These are phyloP conservation scores for Wickerhamomyces ciferrii DNA, from an alignment of 805 yeast genomes.

Conservation along the genomic window DNA sequence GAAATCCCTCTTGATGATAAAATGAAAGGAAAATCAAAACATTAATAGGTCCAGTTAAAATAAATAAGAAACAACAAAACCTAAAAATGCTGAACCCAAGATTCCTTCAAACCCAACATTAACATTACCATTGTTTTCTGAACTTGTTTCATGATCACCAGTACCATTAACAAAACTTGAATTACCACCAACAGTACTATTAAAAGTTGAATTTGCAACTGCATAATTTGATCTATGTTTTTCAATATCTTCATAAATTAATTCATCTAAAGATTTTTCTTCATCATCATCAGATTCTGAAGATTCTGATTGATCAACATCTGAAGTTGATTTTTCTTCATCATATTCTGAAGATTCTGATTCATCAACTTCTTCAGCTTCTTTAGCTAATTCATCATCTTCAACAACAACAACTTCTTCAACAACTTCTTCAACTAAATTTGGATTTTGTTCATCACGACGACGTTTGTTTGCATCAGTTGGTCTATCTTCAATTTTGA, in stretches of 20 bases:
- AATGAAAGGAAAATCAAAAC: not conserved
- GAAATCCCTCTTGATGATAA: too few relatives aligned
- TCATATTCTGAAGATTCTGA: not conserved
- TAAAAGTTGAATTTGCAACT: not conserved
- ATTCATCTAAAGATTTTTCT: not conserved
- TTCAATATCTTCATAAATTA: constrained; percentile 9
- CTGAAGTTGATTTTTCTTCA: not conserved
- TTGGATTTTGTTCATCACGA: constrained; percentile 2
- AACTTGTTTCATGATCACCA: not conserved
- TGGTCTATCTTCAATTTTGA: constrained; percentile 2
- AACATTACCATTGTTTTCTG: not conserved
- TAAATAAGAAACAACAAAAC: not conserved
- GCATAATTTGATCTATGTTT: not conserved
- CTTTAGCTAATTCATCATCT: constrained; percentile 7
- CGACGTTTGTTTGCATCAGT: not conserved
- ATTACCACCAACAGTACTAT: not conserved
- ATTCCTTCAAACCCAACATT: constrained; percentile 1
- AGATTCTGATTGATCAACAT: not conserved
- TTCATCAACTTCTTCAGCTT: constrained; percentile 5
- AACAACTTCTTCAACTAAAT: not conserved
- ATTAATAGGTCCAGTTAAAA: not conserved
- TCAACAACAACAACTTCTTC: constrained; percentile 4
- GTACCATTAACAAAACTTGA: not conserved
- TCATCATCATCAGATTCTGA: not conserved
- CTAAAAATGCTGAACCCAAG: not conserved